Evolutionary conservation across 2,329 filamentous ascomycete species (phyloP), one percentile per base, ranked within the genome.

Genomic region (Aspergillus awamori): DNA sequence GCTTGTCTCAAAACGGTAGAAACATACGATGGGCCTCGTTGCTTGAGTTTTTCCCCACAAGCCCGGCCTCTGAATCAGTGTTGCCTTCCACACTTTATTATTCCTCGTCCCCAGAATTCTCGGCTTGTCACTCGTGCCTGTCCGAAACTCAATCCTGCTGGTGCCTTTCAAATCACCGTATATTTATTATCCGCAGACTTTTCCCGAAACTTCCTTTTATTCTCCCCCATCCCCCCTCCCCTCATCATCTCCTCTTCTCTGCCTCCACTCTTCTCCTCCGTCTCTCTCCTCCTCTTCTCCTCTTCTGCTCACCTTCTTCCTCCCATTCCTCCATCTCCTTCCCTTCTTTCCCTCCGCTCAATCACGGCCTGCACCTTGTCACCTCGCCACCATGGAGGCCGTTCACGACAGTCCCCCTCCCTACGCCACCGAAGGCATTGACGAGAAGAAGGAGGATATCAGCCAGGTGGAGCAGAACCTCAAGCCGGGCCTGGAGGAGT

Each of bases 401-500:
- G 41, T 56, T 33, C 53, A 56, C 6, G 53, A 26, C 20, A 33
- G n/a, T 26, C 53, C 53, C 20, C 53, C 53, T 4, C 53, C 53
- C 41, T 56, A 56, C 53, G 41, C 53, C 6, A 56, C 53, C 3
- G 53, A 56, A 13, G 39, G 39, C 26, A 56, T 56, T 11, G 59
- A 55, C 33, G 58, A 62, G 22, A 56, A 65, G 39, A 47, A 26
- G 15, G 36, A 57, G 30, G 60, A 58, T 13, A 53, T 51, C 6
- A 58, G 24, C 26, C 17, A 56, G 15, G 26, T 56, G 15, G 53
- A 56, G 22, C 24, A 61, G 15, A 63, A 63, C 49, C 52, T 65
- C 43, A 62, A 65, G 49, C 57, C 59, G 36, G 52, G 56, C 17
- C 28, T 59, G 22, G 55, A 59, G 22, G 59, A 59, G 20, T 26